phyloP scores from a whole-genome alignment of 192 early-diverging fungal genomes.

The Backusella macrospora region DNA sequence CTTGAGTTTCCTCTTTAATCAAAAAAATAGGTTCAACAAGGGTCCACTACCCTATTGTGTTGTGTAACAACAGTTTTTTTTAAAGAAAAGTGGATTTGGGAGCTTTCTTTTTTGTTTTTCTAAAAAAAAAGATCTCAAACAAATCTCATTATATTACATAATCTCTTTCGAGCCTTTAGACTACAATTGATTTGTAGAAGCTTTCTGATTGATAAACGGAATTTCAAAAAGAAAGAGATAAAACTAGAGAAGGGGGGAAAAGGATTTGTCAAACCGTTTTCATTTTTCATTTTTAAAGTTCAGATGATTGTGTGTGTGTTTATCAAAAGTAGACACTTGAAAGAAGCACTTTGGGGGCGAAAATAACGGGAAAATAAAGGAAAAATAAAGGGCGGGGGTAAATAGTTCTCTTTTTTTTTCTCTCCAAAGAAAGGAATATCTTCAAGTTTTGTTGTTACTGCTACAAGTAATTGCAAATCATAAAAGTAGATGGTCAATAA shows the following conservation, averaged over 20 bases:
- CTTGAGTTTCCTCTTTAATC: constrained; percentile 15
- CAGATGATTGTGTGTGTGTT: no score
- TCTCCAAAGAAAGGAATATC: no score
- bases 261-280: neutral
- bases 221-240: neutral
- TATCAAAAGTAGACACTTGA: no score
- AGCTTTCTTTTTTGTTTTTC: neutral
- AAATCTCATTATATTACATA: neutral
- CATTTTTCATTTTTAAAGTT: neutral
- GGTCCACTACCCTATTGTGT: neutral
- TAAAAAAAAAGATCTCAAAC: neutral
- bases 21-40: constrained; percentile 11
- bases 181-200: no score
- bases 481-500: neutral
- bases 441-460: no score
- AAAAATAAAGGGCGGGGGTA: no score
- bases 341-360: no score
- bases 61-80: neutral
- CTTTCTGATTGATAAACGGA: neutral
- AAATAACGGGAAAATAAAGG: no score
- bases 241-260: no score
- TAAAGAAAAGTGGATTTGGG: neutral
- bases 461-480: neutral
- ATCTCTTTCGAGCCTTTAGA: neutral
- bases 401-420: no score